Evolutionary conservation across 306 rosid species (phyloP).

Genomic region (Cucumis hystrix): DNA sequence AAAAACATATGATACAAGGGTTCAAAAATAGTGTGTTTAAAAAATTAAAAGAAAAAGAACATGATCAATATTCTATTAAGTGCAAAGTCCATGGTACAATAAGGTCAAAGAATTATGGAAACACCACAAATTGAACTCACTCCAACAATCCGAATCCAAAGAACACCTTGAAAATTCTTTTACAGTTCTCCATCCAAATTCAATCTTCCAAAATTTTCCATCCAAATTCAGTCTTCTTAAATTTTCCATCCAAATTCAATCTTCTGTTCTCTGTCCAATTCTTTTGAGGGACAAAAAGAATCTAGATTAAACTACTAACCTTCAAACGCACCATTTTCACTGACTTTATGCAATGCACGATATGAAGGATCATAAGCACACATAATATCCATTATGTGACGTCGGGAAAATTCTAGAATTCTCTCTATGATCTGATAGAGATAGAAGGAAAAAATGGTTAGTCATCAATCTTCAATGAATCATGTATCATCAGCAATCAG

Average conservation of each 20-base stretch:
- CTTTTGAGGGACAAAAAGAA: neutral
- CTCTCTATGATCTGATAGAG: slow-evolving; percentile 74
- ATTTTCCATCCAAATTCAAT: no score
- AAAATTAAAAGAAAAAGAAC: neutral
- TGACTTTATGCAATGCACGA: slow-evolving; percentile 80
- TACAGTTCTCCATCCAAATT: no score
- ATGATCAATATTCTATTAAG: neutral
- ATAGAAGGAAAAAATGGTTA: neutral
- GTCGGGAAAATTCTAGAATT: slow-evolving; percentile 87
- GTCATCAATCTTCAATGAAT: neutral
- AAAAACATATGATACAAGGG: neutral
- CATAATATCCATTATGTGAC: slow-evolving; percentile 86
- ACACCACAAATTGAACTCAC: neutral
- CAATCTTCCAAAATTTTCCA: no score
- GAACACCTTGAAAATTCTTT: neutral
- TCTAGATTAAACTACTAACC: slow-evolving; percentile 33
- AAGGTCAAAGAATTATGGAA: neutral
- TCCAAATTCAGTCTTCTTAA: no score
- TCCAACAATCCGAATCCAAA: neutral
- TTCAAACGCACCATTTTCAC: slow-evolving; percentile 56
- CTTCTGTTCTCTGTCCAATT: neutral
- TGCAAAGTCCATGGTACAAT: neutral
- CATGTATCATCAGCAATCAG: neutral
- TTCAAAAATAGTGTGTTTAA: neutral
- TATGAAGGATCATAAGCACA: slow-evolving; percentile 89